Evolutionary conservation across 1,284 basidiomycete genomes (phyloP).

Genomic region (Ceratobasidium sp.): DNA sequence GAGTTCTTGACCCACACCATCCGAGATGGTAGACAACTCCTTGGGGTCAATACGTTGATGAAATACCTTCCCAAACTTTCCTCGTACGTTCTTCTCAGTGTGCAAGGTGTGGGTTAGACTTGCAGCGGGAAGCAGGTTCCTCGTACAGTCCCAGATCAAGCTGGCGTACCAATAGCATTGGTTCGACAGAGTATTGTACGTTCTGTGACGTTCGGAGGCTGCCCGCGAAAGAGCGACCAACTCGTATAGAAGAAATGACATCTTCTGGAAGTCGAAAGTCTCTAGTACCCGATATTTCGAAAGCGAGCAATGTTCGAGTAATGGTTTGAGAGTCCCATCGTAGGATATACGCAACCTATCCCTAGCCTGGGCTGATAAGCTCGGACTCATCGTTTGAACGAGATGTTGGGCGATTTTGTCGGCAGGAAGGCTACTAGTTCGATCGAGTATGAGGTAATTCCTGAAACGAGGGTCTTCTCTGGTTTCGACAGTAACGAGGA

Average conservation of each 20-base stretch:
- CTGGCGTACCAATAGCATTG: constrained; percentile 31
- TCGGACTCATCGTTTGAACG: neutral
- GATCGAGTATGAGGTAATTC: constrained; percentile 12
- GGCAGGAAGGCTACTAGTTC: neutral
- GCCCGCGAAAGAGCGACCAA: neutral
- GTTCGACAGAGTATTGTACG: neutral
- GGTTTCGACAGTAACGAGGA: constrained; percentile 9
- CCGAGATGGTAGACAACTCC: neutral
- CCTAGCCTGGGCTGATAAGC: neutral
- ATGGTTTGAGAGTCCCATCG: neutral
- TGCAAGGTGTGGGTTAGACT: neutral
- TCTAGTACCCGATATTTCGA: neutral
- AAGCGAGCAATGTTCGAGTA: neutral
- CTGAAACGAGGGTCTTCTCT: neutral
- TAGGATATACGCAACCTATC: constrained; percentile 19
- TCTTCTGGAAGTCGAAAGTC: neutral
- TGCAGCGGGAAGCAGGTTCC: neutral
- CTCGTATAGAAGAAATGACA: neutral
- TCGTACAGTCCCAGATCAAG: constrained; percentile 22
- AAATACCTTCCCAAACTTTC: neutral
- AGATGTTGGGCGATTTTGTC: neutral
- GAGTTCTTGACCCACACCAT: neutral
- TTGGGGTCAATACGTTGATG: neutral
- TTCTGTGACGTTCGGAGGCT: constrained; percentile 4
- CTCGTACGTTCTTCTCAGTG: neutral